Percentiles rank a stretch among this genome's conserved stretches.
These are phyloP conservation scores for Leersia perrieri DNA, from an alignment of 176 grass and related monocot genomes.

Conservation along the genomic window DNA sequence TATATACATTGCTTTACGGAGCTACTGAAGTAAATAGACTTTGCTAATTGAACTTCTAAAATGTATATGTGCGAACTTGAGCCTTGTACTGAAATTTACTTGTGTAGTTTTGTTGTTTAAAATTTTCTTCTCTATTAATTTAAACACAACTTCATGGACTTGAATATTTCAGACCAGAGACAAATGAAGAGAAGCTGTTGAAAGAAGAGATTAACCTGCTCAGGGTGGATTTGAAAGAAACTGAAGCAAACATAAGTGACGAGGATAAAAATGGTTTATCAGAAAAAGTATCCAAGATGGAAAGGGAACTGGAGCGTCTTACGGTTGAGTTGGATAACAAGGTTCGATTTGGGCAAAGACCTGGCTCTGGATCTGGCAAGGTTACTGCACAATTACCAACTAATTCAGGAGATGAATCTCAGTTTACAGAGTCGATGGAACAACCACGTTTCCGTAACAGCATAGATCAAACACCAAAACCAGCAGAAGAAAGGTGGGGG, in stretches of 20 bases:
- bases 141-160: neutral
- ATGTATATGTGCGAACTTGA: neutral
- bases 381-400: constrained; percentile 1
- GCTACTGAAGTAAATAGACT: no score
- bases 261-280: constrained; percentile 20
- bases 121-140: neutral
- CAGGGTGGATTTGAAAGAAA: constrained; percentile 30
- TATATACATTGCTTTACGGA: no score
- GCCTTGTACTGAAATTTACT: neutral
- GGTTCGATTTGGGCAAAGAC: constrained; percentile 44
- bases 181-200: constrained; percentile 37
- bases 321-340: constrained; percentile 43
- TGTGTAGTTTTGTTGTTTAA: neutral
- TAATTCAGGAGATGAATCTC: constrained; percentile 21
- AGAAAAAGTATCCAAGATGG: constrained; percentile 38
- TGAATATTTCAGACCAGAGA: constrained; percentile 37
- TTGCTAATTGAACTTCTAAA: neutral
- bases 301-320: constrained; percentile 44
- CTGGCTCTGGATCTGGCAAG: constrained; percentile 52
- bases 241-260: constrained; percentile 36
- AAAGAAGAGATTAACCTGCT: constrained; percentile 46
- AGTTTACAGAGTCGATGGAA: constrained; percentile 17
- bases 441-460: constrained; percentile 28
- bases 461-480: constrained; percentile 34
- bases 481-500: constrained; percentile 51